Base-by-base conservation (phyloP, 2,329 filamentous ascomycete species). In the Cladophialophora bantiana region DNA sequence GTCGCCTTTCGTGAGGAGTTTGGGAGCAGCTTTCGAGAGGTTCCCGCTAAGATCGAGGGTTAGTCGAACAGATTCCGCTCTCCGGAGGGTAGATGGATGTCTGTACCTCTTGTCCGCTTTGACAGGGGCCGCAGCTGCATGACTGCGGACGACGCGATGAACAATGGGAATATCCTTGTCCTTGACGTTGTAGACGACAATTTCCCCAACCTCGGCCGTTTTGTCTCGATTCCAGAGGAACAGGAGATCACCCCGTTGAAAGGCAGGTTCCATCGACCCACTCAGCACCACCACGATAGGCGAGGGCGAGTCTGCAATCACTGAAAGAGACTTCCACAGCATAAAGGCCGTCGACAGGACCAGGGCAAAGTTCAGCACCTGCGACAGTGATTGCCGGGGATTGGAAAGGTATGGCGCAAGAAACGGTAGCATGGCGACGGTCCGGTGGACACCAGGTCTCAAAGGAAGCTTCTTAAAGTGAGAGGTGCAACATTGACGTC, bases 81-180 rank as follows among this genome's bases (percentile, higher is more conserved):
- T 20, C 26, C 26, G 26, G 26, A 9, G 10, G 32, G 18, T 13
- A n/a, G 31, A 40, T 10, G 15, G 60, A 32, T 35, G 10, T 40
- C 20, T 36, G n/a, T 77, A 77, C 72, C 78, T 80, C 36, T 72
- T 57, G 67, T 75, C 77, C 13, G 67, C 74, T 61, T 78, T 76
- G 9, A 79, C 72, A 4, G 66, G 38, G 12, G 58, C 48, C 4
- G 63, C 53, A 26, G 68, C 65, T 66, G 86, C 86, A 78, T 87
- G 89, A 71, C 84, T 84, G 80, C 94, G 87, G 62, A 98, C 90
- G 9, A 98, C 86, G 59, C 95, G 85, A 82, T 99, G 95, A 72
- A 99, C 95, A 79, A 99, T 99, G 35, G 95, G 95, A 70, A 99
- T 98, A 72, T 97, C 92, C 84, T 98, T 99, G 65, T 90, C 93